A percentile compares a stretch with the other conserved stretches of the same genome.
These are phyloP conservation scores for Liriodendron chinense DNA, from an alignment of 164 flowering plant genomes.

Conservation along the genomic window DNA sequence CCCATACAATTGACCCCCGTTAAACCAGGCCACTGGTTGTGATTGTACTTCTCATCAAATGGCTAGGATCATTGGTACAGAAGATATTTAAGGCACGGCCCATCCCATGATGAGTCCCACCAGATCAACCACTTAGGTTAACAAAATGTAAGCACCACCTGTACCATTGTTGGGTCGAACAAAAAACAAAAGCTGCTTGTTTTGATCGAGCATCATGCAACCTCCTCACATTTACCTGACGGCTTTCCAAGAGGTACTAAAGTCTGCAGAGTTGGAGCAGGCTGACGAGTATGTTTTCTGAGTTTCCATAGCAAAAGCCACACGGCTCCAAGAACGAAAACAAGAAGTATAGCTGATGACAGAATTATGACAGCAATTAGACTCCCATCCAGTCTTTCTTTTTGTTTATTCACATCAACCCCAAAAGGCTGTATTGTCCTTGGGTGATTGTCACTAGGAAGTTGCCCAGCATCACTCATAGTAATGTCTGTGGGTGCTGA, in stretches of 20 bases:
- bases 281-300: conserved; percentile 17
- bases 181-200: neutral
- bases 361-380: conserved; percentile 60
- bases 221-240: conserved; percentile 37
- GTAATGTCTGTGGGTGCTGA: conserved; percentile 37
- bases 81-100: neutral
- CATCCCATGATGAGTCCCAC: neutral
- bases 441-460: conserved; percentile 39
- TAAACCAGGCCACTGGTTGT: too few species aligned
- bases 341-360: conserved; percentile 51
- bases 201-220: neutral
- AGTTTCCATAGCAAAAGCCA: conserved; percentile 45
- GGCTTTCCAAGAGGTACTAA: conserved; percentile 38
- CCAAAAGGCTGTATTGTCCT: conserved; percentile 67
- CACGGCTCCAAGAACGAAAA: conserved; percentile 41
- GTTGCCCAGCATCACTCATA: conserved; percentile 42
- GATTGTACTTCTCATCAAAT: too few species aligned
- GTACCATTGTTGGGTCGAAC: neutral
- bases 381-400: conserved; percentile 44
- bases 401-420: conserved; percentile 58
- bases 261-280: conserved; percentile 24
- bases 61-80: too few species aligned
- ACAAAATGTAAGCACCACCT: neutral
- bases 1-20: neutral
- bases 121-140: neutral